Conservation (phyloP, 176 grass and related monocot genomes). For the Carex parvula region DNA sequence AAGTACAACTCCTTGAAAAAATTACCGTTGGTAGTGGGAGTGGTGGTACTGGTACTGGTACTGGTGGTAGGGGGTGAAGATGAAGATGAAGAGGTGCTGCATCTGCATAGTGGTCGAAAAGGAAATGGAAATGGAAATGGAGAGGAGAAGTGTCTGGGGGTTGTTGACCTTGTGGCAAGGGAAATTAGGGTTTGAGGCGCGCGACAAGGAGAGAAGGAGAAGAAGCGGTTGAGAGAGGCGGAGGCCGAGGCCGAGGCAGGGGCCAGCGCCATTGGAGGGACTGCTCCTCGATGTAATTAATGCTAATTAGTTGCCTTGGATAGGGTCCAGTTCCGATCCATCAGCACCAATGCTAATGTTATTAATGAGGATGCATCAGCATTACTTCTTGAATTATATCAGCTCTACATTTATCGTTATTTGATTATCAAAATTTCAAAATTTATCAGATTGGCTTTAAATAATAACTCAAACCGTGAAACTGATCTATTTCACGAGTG, state of each 20-base stretch:
- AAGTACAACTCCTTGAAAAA: slow-evolving; percentile 45
- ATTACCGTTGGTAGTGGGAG: neutral
- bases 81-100: neutral
- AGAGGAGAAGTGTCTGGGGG: slow-evolving; percentile 13
- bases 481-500: too few species aligned
- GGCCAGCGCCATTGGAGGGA: neutral
- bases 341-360: too few species aligned
- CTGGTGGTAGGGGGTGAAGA: neutral
- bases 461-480: too few species aligned
- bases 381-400: too few species aligned
- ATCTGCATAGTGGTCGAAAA: neutral
- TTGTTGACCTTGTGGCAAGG: neutral
- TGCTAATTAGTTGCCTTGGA: too few species aligned
- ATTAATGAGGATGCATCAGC: too few species aligned
- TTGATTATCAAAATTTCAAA: too few species aligned
- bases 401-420: too few species aligned
- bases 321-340: too few species aligned
- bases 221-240: slow-evolving; percentile 20
- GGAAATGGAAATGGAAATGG: slow-evolving; percentile 4
- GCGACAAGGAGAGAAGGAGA: neutral
- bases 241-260: too few species aligned
- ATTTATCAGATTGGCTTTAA: too few species aligned
- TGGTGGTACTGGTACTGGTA: neutral
- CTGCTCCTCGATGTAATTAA: too few species aligned
- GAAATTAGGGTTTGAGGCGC: neutral